Conservation (phyloP, 2,329 filamentous ascomycete genomes). For the Arachnopeziza araneosa region DNA sequence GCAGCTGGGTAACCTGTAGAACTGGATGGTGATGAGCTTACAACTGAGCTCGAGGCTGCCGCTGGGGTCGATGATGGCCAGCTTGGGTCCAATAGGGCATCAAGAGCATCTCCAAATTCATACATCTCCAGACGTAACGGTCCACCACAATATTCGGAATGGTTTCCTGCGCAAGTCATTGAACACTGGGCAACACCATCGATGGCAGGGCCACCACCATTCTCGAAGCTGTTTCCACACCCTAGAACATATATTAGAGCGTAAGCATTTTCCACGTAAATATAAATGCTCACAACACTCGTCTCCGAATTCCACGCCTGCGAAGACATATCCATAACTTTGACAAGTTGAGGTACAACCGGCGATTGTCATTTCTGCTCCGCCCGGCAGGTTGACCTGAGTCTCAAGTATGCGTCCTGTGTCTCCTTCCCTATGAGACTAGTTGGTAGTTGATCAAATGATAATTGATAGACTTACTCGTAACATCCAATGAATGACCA, state of each 20-base stretch:
- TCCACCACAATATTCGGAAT: slow-evolving; percentile 47
- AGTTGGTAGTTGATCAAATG: neutral
- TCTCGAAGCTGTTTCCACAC: neutral
- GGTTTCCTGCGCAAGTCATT: neutral
- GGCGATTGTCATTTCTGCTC: neutral
- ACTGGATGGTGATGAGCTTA: neutral
- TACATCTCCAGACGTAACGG: slow-evolving; percentile 11
- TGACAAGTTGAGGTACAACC: slow-evolving; percentile 13
- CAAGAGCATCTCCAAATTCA: slow-evolving; percentile 4
- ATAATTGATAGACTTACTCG: slow-evolving; percentile 2
- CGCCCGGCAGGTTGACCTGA: neutral
- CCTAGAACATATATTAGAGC: neutral
- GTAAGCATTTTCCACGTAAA: neutral
- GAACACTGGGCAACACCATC: neutral
- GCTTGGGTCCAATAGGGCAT: neutral
- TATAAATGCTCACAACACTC: slow-evolving; percentile 1
- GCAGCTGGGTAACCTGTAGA: neutral
- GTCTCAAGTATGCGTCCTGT: neutral
- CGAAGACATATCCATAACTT: neutral
- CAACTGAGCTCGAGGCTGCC: neutral
- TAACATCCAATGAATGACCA: slow-evolving; percentile 18
- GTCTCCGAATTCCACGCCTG: neutral
- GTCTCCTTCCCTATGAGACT: neutral
- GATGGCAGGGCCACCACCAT: neutral
- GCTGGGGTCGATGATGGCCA: neutral